Evolutionary conservation across 1,139 yeast genomes (phyloP).

Genomic region (Schwanniomyces etchellsii): DNA sequence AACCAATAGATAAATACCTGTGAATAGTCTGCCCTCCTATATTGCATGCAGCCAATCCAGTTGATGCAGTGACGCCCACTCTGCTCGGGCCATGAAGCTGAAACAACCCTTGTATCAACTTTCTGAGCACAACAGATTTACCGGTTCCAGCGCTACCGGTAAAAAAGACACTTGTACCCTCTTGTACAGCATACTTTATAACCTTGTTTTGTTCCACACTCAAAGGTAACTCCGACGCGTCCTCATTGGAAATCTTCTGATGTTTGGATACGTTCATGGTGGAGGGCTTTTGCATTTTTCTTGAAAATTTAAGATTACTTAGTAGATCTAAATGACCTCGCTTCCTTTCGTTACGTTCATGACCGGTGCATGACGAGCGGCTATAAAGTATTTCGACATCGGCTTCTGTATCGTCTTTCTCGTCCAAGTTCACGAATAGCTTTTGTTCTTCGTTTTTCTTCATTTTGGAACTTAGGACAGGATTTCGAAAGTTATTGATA

Average conservation of each 20-base stretch:
- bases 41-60: conserved; percentile 87
- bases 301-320: not conserved
- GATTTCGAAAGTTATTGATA: conserved; percentile 21
- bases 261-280: not conserved
- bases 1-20: conserved; percentile 72
- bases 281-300: not conserved
- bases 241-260: not conserved
- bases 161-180: conserved; percentile 52
- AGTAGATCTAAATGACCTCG: conserved; percentile 5
- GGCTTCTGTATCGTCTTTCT: conserved; percentile 3
- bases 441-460: conserved; percentile 1
- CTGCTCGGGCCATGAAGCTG: conserved; percentile 34
- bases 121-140: conserved; percentile 66
- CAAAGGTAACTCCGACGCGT: conserved; percentile 9
- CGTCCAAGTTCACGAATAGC: conserved; percentile 9
- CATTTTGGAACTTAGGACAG: conserved; percentile 12
- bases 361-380: conserved; percentile 1
- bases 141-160: conserved; percentile 88
- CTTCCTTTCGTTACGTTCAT: not conserved
- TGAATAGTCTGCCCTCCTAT: conserved; percentile 83
- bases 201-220: conserved; percentile 67
- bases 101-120: conserved; percentile 44
- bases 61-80: conserved; percentile 85
- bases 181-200: conserved; percentile 56
- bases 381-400: conserved; percentile 4